Conservation (phyloP, 331 rosid species). For the Prunus yedoensis region DNA sequence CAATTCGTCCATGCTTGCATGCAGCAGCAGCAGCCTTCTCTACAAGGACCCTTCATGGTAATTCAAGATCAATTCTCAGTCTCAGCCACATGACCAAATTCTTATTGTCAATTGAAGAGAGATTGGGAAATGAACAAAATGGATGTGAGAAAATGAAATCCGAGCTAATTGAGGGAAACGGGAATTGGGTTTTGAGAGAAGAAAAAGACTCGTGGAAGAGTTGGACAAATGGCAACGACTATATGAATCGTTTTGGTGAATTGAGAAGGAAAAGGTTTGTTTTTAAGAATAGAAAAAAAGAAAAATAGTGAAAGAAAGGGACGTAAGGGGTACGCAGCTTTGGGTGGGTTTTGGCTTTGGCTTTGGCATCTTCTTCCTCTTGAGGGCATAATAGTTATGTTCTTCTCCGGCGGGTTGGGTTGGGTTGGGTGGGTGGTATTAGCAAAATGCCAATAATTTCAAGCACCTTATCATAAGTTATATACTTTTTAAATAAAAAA, state of each 20-base stretch:
- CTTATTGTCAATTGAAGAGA: slow-evolving; percentile 9
- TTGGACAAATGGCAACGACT: neutral
- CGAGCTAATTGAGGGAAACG: slow-evolving; percentile 1
- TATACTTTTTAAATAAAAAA: neutral
- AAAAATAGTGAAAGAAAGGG: neutral
- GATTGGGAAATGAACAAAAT: neutral
- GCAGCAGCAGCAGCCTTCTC: slow-evolving; percentile 11
- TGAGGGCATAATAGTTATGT: slow-evolving; percentile 18
- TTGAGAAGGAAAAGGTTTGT: slow-evolving; percentile 12
- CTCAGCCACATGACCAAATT: slow-evolving; percentile 17
- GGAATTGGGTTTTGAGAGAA: slow-evolving; percentile 7
- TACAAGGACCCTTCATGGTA: slow-evolving; percentile 27
- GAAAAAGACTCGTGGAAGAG: neutral
- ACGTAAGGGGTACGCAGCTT: slow-evolving; percentile 25
- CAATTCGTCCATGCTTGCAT: slow-evolving; percentile 65
- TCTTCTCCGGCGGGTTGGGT: neutral
- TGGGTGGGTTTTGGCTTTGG: slow-evolving; percentile 17
- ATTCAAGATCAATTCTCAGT: slow-evolving; percentile 31
- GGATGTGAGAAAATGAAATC: slow-evolving; percentile 15
- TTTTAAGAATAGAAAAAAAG: neutral
- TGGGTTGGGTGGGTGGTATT: neutral
- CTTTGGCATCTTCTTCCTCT: slow-evolving; percentile 24
- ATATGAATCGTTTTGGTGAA: neutral
- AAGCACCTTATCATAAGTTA: neutral
- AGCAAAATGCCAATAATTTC: neutral